Base-by-base conservation (phyloP, 257 asterid species). In the Ajuga chamaepitys region DNA sequence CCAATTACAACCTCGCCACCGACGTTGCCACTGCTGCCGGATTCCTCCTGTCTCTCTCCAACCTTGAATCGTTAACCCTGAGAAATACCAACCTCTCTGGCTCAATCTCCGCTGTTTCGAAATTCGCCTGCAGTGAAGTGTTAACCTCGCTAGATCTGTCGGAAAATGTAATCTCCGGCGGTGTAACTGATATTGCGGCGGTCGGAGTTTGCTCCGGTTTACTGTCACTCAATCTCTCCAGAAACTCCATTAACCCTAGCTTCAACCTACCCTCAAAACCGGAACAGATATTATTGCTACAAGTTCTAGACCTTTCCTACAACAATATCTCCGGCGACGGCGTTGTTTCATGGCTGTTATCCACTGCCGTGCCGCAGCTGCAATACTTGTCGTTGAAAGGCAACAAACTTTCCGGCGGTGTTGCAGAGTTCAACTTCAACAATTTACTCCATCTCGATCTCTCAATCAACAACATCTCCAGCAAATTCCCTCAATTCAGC, bases 251-350 rank as follows among this genome's bases (percentile, higher is more conserved):
- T 63, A 90, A 86, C 82, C 81, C 82, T 13, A 0, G 45, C 14
- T 7, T 45, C 14, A 60, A 25, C 3, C 11, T 21, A 0, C 45
- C 73, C 7, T 28, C 59, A 7, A 53, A 32, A 28, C 24, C 37
- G 25, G 1, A 70, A 10, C 74, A 68, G 9, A 40, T 78, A 22
- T 10, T 75, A 4, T 64, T 82, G 4, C 24, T 82, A 4, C 81
- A 66, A 26, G 74, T 74, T 34, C 94, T 93, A 57, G 99, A 93
- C 79, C 84, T 93, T 32, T 93, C 97, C 58, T 76, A 77, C 89
- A 93, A 89, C 68, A 89, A 83, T 51, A 75, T 93, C 54, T 84
- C 88, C 2, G 96, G 95, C 3, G 77, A 75, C 13, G 40, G 40
- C 73, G 76, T 75, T 10, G 75, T 79, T 55, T 58, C 89, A 1